Base-by-base conservation (phyloP, 148 eudicot species). In the Fagopyrum homotropicum region DNA sequence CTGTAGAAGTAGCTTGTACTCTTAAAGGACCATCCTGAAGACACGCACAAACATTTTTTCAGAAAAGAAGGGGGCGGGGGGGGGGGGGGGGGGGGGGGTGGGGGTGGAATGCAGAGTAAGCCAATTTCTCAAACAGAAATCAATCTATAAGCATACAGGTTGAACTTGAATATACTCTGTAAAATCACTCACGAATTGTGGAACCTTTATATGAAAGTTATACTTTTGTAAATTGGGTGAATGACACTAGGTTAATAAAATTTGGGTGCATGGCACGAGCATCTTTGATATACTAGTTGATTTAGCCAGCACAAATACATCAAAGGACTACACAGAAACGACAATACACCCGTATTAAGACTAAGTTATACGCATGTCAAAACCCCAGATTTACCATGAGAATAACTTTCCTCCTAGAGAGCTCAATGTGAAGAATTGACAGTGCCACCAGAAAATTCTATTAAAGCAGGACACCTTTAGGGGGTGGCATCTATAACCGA, bases 11-110 rank as follows among this genome's bases (percentile, higher is more conserved):
- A 72, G 98, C 94, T 84, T 86, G 93, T 80, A 93, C 79, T 79
- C 90, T 93, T 75, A 93, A 75, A 47, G 98, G 98, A 80, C 98
- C 98, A 85, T 89, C 98, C 98, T 91, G 89, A 72, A 84, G 80
- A 17, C 73, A 60, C 52, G 35, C 43, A 19, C 52, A 74, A 40
- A 73, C 43, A 48, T 19, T 10, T 19, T 45, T 45, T 46, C 49
- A 15, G 52, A 17, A 44, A 49, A 77, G 64, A n/a, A 2, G 56
- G 6, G 0, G 26, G 26, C n/a, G n/a, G n/a, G n/a, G n/a, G n/a
- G n/a, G n/a, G n/a, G n/a, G n/a, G n/a, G n/a, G n/a, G n/a, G n/a
- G n/a, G n/a, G n/a, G n/a, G n/a, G n/a, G n/a, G n/a, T n/a, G n/a
- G n/a, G n/a, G n/a, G n/a, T n/a, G 17, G 22, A 49, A 48, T 15